Evolutionary conservation across 1,139 yeast genomes (phyloP).

Genomic region (Suhomyces anneliseae): DNA sequence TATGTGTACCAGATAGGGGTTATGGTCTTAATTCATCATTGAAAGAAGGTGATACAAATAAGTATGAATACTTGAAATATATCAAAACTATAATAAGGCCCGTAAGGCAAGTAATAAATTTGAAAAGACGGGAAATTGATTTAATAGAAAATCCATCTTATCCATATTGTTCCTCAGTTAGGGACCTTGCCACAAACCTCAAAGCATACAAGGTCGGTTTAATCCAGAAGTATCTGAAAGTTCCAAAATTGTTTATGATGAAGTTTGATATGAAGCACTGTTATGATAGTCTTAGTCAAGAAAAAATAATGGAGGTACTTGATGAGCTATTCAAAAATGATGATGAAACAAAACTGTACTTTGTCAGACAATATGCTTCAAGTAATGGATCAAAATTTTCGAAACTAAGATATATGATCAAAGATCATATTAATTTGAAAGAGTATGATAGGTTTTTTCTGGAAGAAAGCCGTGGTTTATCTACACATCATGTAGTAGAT

Average conservation of each 20-base stretch:
- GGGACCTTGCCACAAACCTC: slow-evolving; percentile 30
- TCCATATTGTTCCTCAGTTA: slow-evolving; percentile 28
- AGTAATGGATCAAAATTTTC: slow-evolving; percentile 7
- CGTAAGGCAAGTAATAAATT: slow-evolving; percentile 22
- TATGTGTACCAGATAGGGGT: slow-evolving; percentile 54
- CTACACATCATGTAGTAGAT: slow-evolving; percentile 21
- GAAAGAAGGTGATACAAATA: slow-evolving; percentile 11
- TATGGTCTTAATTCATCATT: slow-evolving; percentile 2
- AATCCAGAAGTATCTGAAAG: slow-evolving; percentile 12
- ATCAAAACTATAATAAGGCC: slow-evolving; percentile 34
- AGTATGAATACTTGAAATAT: slow-evolving; percentile 25
- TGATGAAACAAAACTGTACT: slow-evolving; percentile 21
- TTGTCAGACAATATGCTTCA: slow-evolving; percentile 22
- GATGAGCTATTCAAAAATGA: slow-evolving; percentile 26
- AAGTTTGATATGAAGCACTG: slow-evolving; percentile 82
- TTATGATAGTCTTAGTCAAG: slow-evolving; percentile 71
- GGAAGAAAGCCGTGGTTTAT: background rate
- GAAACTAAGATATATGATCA: slow-evolving; percentile 14
- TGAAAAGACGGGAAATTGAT: slow-evolving; percentile 3
- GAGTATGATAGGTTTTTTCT: slow-evolving; percentile 10
- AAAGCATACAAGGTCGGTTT: slow-evolving; percentile 21
- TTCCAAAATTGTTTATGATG: slow-evolving; percentile 50
- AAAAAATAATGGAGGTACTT: slow-evolving; percentile 37
- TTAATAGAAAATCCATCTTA: background rate
- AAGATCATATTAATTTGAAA: slow-evolving; percentile 16